Base-by-base conservation (phyloP, 1,139 yeast genomes). In the Blastobotrys persicus region DNA sequence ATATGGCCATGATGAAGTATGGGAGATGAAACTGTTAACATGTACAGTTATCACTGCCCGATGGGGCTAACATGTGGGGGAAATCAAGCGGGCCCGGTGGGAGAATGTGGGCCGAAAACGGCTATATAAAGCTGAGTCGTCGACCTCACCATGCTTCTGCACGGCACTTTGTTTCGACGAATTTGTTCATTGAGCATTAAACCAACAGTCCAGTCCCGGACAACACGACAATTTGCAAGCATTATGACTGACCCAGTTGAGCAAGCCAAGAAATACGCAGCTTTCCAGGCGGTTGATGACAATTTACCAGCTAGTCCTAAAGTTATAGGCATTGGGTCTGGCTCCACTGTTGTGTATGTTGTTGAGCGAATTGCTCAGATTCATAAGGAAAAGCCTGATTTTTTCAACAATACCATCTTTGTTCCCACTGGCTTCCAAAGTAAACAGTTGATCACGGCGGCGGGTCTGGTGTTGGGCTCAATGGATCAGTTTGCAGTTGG, bases 361-460 rank as follows among this genome's bases (percentile, higher is more conserved):
- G 98, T 96, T 18, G 97, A 94, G 68, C 77, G 98, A 63, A 78
- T 94, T 50, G 96, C 95, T 4, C 91, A 86, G 68, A 67, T 81
- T 54, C 65, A 71, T 12, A 71, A 78, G 45, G 81, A 85, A 56
- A 52, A 56, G 28, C 59, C 63, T 38, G 59, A 58, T 37, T 54
- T 58, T 34, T 38, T 55, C 37, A 44, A 50, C 23, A 50, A 56
- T 14, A 60, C 65, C 28, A 76, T 80, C 23, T 94, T 96, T 70
- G 81, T 94, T 42, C 96, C 98, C 44, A 94, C 99, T 1, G 98
- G 98, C 1, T 94, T 89, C 75, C 99, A 94, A 70, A 85, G 95
- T 45, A 85, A 86, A 62, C 88, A 84, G 61, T 77, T 94, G 59
- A 89, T 94, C 59, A 74, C 88, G 52, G 85, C 80, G 49, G 91